A percentile compares a stretch with the other conserved stretches of the same genome.
Evolutionary conservation across 2,329 filamentous ascomycete species (phyloP).

Genomic region (Intubia oerlemansii): DNA sequence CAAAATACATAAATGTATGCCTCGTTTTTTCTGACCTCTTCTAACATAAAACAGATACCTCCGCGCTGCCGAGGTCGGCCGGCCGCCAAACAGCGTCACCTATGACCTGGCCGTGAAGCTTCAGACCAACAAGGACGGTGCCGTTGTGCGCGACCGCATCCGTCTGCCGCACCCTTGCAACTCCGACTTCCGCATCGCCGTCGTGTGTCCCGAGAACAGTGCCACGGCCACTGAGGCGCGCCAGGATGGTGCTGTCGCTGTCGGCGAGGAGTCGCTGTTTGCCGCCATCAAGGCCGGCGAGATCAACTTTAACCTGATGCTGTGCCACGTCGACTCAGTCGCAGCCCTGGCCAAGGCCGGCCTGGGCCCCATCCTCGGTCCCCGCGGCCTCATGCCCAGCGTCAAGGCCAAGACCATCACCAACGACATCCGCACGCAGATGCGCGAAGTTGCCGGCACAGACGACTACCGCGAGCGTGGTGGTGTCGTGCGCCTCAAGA

Average conservation of each 20-base stretch:
- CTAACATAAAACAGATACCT: too few relatives aligned
- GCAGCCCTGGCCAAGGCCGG: conserved; percentile 62
- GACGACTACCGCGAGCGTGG: conserved; percentile 71
- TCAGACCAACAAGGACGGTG: conserved; percentile 65
- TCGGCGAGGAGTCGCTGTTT: conserved; percentile 75
- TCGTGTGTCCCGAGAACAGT: conserved; percentile 72
- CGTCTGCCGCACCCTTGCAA: conserved; percentile 77
- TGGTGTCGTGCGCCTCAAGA: conserved; percentile 71
- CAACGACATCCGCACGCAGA: conserved; percentile 49
- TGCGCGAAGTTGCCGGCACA: conserved; percentile 65
- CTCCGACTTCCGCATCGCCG: conserved; percentile 72
- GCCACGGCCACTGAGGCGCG: conserved; percentile 52
- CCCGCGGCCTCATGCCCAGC: conserved; percentile 81
- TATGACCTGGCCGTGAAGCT: conserved; percentile 80
- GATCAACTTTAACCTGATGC: conserved; percentile 72
- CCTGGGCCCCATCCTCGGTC: conserved; percentile 65
- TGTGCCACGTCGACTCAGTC: conserved; percentile 66
- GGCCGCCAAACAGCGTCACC: conserved; percentile 49
- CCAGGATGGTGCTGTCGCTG: conserved; percentile 57
- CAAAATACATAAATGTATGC: too few relatives aligned
- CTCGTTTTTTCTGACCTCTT: too few relatives aligned
- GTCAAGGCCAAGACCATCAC: conserved; percentile 77
- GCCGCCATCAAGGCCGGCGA: conserved; percentile 50
- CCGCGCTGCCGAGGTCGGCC: conserved; percentile 78
- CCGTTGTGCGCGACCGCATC: conserved; percentile 70